Conservation (phyloP, 345 rosid species). For the Mangifera indica region DNA sequence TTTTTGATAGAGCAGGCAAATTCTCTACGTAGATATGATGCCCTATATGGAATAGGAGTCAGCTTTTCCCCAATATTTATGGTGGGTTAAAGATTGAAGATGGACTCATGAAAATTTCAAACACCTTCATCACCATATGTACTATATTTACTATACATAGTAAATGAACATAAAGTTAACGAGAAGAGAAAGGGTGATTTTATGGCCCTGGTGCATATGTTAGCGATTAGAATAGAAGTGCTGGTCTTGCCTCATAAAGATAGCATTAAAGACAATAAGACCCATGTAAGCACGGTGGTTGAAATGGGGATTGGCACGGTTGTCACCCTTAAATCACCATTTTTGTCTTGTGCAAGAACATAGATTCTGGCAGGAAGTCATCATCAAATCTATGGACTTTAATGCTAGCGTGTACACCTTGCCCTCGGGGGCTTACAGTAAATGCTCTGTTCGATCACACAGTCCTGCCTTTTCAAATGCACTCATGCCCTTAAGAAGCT, state of each 20-base stretch:
- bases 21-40: slow-evolving; percentile 48
- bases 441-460: slow-evolving; percentile 52
- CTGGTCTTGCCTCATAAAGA: not conserved
- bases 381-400: slow-evolving; percentile 62
- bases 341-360: slow-evolving; percentile 53
- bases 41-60: slow-evolving; percentile 32
- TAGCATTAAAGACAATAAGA: slow-evolving; percentile 11
- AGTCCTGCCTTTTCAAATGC: slow-evolving; percentile 36
- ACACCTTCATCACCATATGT: not conserved
- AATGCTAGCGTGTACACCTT: slow-evolving; percentile 68
- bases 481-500: slow-evolving; percentile 28
- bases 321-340: slow-evolving; percentile 34
- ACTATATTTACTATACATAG: too few relatives aligned
- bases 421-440: slow-evolving; percentile 30
- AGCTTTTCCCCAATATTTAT: slow-evolving; percentile 31
- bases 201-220: not conserved
- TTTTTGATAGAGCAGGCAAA: slow-evolving; percentile 1
- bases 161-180: too few relatives aligned
- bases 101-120: slow-evolving; percentile 3
- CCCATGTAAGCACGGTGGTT: not conserved
- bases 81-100: slow-evolving; percentile 15
- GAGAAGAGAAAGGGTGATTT: not conserved
- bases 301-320: slow-evolving; percentile 1
- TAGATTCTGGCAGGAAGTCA: slow-evolving; percentile 66
- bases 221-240: too few relatives aligned